A percentile compares a stretch with the other conserved stretches of the same genome.
Evolutionary conservation across 768 basidiomycete species (phyloP).

Genomic region (Leccinum broughii): DNA sequence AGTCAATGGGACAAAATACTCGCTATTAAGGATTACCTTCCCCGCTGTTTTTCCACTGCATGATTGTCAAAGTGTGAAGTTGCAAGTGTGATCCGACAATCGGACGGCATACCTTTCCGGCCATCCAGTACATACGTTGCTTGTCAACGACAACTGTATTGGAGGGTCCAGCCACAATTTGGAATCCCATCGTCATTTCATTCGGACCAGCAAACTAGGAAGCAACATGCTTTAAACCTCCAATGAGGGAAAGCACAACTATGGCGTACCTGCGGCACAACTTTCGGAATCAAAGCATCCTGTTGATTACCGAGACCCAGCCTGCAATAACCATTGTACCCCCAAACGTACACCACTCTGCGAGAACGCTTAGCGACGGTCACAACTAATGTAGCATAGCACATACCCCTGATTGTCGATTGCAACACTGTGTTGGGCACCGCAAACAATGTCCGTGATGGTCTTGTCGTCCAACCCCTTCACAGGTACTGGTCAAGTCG

Average conservation of each 20-base stretch:
- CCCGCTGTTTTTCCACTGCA: slow-evolving; percentile 91
- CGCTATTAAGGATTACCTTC: slow-evolving; percentile 55
- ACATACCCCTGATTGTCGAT: slow-evolving; percentile 73
- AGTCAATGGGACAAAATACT: slow-evolving; percentile 1
- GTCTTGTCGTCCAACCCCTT: slow-evolving; percentile 75
- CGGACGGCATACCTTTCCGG: slow-evolving; percentile 58
- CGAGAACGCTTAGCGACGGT: slow-evolving; percentile 10
- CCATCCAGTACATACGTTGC: slow-evolving; percentile 86
- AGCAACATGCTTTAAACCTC: slow-evolving; percentile 28
- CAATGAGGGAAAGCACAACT: background rate
- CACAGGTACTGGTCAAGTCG: slow-evolving; percentile 55
- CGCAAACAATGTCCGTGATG: slow-evolving; percentile 81
- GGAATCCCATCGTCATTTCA: slow-evolving; percentile 55
- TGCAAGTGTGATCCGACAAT: background rate
- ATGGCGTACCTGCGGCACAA: slow-evolving; percentile 69
- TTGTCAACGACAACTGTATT: slow-evolving; percentile 83
- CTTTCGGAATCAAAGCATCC: slow-evolving; percentile 75
- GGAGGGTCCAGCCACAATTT: slow-evolving; percentile 77
- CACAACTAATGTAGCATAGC: background rate
- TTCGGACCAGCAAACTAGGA: slow-evolving; percentile 54
- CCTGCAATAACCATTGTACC: slow-evolving; percentile 89
- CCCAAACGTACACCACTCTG: slow-evolving; percentile 83
- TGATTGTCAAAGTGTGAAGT: slow-evolving; percentile 18
- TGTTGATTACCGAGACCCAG: slow-evolving; percentile 86
- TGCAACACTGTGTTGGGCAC: slow-evolving; percentile 85